Evolutionary conservation across 2,329 filamentous ascomycete species (phyloP).

Genomic region (Dryadomyces sulphureus): DNA sequence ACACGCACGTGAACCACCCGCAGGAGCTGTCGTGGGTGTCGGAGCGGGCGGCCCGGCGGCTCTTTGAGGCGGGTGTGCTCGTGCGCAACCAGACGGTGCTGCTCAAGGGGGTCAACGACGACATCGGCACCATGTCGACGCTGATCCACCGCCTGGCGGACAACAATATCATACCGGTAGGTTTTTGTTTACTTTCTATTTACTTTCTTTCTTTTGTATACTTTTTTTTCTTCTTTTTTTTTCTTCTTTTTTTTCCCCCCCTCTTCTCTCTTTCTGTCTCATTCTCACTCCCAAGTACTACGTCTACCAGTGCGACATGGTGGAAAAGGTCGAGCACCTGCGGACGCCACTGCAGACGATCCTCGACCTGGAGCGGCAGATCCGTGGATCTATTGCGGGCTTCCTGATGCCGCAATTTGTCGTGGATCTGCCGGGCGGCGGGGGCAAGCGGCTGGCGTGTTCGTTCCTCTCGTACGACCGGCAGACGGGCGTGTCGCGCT

Average conservation of each 20-base stretch:
- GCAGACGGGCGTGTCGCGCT: slow-evolving; percentile 36
- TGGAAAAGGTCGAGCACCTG: slow-evolving; percentile 43
- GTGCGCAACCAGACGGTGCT: slow-evolving; percentile 48
- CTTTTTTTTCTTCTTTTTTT: no score
- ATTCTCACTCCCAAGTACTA: slow-evolving; percentile 34
- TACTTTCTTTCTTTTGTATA: no score
- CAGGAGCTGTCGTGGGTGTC: slow-evolving; percentile 48
- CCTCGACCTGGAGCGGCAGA: slow-evolving; percentile 38
- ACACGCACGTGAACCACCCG: slow-evolving; percentile 52
- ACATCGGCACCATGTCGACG: slow-evolving; percentile 32
- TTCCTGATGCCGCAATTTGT: slow-evolving; percentile 49
- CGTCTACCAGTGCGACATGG: slow-evolving; percentile 52
- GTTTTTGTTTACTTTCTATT: no score
- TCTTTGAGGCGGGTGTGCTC: slow-evolving; percentile 35
- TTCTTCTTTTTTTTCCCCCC: not conserved
- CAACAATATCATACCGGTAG: slow-evolving; percentile 40
- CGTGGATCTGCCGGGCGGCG: slow-evolving; percentile 47
- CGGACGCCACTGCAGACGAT: slow-evolving; percentile 46
- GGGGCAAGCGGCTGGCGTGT: slow-evolving; percentile 45
- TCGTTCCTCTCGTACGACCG: slow-evolving; percentile 38
- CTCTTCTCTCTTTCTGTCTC: not conserved
- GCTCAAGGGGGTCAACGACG: slow-evolving; percentile 43
- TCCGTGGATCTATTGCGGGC: slow-evolving; percentile 46
- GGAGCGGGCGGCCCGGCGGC: slow-evolving; percentile 30
- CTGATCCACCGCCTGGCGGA: slow-evolving; percentile 39